Percentiles rank a stretch among this genome's conserved stretches.
Evolutionary conservation across 2,329 filamentous ascomycete species (phyloP).

Genomic region (Fusarium denticulatum): DNA sequence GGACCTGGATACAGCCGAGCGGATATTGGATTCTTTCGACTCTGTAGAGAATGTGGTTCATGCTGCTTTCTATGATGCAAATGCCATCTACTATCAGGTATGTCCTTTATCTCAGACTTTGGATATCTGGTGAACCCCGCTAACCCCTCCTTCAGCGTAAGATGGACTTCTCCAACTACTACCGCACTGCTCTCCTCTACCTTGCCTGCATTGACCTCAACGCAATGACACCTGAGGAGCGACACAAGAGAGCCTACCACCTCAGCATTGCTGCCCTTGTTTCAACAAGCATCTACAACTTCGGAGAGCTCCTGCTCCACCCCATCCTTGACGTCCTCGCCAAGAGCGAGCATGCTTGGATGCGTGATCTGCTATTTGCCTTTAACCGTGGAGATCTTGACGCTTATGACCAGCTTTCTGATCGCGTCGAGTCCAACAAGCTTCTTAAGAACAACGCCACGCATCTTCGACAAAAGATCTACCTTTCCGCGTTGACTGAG

Average conservation of each 20-base stretch:
- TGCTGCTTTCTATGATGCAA: slow-evolving; percentile 94
- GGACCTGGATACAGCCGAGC: slow-evolving; percentile 87
- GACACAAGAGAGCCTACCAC: slow-evolving; percentile 87
- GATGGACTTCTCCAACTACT: slow-evolving; percentile 94
- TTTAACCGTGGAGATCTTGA: slow-evolving; percentile 95
- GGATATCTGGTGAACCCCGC: slow-evolving; percentile 48
- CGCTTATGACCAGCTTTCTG: slow-evolving; percentile 84
- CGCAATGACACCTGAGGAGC: slow-evolving; percentile 77
- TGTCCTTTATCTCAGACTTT: neutral
- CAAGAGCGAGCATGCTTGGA: slow-evolving; percentile 79
- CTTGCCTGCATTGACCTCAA: slow-evolving; percentile 92
- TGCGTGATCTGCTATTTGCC: slow-evolving; percentile 94
- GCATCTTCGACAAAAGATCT: slow-evolving; percentile 97
- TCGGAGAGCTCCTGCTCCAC: slow-evolving; percentile 97
- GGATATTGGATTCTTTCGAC: slow-evolving; percentile 90
- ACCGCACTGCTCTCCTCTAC: slow-evolving; percentile 96
- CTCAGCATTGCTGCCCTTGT: slow-evolving; percentile 92
- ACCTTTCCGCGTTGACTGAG: slow-evolving; percentile 94
- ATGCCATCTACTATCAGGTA: slow-evolving; percentile 92
- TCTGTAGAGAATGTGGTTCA: slow-evolving; percentile 95
- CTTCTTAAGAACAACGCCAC: slow-evolving; percentile 81
- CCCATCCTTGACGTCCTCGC: slow-evolving; percentile 88
- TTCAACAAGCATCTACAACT: slow-evolving; percentile 98
- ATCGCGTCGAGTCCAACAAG: slow-evolving; percentile 81
- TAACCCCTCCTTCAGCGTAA: slow-evolving; percentile 61